Evolutionary conservation across 2,329 filamentous ascomycete genomes (phyloP).

Genomic region (Pseudogymnoascus pannorum): DNA sequence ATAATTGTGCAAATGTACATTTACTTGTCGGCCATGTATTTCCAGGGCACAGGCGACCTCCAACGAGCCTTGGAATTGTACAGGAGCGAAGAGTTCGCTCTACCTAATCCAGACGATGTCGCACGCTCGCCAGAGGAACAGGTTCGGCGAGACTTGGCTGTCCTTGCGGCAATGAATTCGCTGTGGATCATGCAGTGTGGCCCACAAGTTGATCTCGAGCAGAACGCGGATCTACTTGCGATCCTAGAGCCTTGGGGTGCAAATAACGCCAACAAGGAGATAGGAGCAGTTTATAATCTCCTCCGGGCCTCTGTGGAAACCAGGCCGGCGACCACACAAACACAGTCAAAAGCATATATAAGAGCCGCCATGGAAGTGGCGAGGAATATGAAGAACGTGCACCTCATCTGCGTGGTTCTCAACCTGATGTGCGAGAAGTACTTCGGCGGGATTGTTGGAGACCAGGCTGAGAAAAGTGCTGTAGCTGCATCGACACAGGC

Average conservation of each 20-base stretch:
- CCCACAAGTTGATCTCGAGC: conserved; percentile 47
- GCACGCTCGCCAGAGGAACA: conserved; percentile 37
- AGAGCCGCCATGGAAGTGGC: conserved; percentile 64
- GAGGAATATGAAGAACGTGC: conserved; percentile 63
- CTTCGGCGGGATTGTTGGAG: conserved; percentile 52
- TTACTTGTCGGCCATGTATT: conserved; percentile 69
- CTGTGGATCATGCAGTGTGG: conserved; percentile 66
- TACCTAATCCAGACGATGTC: conserved; percentile 34
- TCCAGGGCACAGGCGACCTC: conserved; percentile 70
- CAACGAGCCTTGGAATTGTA: conserved; percentile 62
- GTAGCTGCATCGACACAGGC: conserved; percentile 62
- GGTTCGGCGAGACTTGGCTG: conserved; percentile 54
- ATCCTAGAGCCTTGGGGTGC: conserved; percentile 60
- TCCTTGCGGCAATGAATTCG: conserved; percentile 61
- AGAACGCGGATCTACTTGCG: conserved; percentile 55
- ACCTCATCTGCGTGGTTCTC: conserved; percentile 75
- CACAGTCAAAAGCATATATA: conserved; percentile 72
- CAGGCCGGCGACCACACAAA: conserved; percentile 57
- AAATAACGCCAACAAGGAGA: conserved; percentile 64
- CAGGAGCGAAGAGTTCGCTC: conserved; percentile 50
- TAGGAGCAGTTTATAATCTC: conserved; percentile 71
- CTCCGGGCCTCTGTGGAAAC: conserved; percentile 61
- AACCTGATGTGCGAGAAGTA: conserved; percentile 79
- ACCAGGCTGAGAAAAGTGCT: conserved; percentile 71
- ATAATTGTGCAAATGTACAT: conserved; percentile 21